A percentile compares a stretch with the other conserved stretches of the same genome.
phyloP scores from a whole-genome alignment of 371 early-diverging fungal species.

The Circinella minor region DNA sequence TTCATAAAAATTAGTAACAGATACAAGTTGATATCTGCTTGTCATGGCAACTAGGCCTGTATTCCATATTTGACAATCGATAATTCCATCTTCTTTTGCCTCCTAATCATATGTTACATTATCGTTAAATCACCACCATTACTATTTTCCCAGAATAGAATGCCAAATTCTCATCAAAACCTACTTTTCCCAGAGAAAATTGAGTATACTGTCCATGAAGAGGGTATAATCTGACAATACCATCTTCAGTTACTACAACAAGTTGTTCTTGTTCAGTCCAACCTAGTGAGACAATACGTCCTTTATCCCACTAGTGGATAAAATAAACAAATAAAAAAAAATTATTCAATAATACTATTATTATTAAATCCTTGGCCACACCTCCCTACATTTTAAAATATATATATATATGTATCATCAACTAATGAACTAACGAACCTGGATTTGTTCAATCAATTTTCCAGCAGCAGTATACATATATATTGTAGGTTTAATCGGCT shows the following conservation, averaged over 20 bases:
- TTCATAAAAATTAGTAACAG: slow-evolving; percentile 82
- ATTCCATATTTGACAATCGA: slow-evolving; percentile 89
- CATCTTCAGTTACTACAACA: slow-evolving; percentile 88
- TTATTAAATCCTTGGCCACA: too few species aligned
- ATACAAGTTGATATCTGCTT: slow-evolving; percentile 77
- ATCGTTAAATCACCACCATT: too few species aligned
- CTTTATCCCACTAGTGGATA: slow-evolving; percentile 83
- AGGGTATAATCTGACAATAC: slow-evolving; percentile 83
- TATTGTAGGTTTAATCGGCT: slow-evolving; percentile 78
- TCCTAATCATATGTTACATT: slow-evolving; percentile 53
- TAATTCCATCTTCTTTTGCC: slow-evolving; percentile 77
- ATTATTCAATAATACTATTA: too few species aligned
- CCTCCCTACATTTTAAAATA: too few species aligned
- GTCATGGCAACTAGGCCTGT: slow-evolving; percentile 91
- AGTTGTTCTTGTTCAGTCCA: slow-evolving; percentile 91
- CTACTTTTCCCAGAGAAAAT: slow-evolving; percentile 84
- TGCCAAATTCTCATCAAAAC: neutral
- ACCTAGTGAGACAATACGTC: slow-evolving; percentile 85
- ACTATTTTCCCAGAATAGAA: too few species aligned
- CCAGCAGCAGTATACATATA: slow-evolving; percentile 88
- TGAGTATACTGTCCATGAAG: slow-evolving; percentile 80
- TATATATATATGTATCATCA: too few species aligned
- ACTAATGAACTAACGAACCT: slow-evolving; percentile 48
- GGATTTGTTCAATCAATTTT: slow-evolving; percentile 81
- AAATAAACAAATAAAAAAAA: neutral